Evolutionary conservation across 441 rosid species (phyloP).

Genomic region (Croton setiger): DNA sequence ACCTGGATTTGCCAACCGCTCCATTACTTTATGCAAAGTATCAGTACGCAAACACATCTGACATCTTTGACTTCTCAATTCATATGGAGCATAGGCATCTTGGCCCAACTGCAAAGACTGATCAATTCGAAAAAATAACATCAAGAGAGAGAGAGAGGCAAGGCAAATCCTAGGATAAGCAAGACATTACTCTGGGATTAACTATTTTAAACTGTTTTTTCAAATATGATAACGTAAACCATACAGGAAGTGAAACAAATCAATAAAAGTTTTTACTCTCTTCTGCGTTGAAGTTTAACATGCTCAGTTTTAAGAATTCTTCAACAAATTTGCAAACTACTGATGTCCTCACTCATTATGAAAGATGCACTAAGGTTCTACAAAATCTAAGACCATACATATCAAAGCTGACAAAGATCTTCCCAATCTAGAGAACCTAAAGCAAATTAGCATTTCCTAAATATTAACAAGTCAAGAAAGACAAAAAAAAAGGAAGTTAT

Average conservation of each 20-base stretch:
- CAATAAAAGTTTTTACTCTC: not conserved
- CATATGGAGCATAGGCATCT: slow-evolving; percentile 56
- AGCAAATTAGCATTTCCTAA: not conserved
- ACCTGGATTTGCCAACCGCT: slow-evolving; percentile 81
- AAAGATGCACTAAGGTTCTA: not conserved
- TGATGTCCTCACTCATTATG: not conserved
- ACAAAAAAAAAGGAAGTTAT: not conserved
- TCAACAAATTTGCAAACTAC: not conserved
- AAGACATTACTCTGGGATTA: not conserved
- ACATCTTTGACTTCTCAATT: slow-evolving; percentile 66
- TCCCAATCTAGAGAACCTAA: not conserved
- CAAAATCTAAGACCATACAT: not conserved
- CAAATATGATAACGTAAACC: not conserved
- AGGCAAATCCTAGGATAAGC: not conserved
- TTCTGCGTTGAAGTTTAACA: no score
- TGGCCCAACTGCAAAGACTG: slow-evolving; percentile 95
- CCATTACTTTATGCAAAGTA: slow-evolving; percentile 59
- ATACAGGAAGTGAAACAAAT: not conserved
- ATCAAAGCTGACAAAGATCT: not conserved
- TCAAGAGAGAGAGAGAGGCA: not conserved
- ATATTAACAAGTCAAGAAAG: not conserved
- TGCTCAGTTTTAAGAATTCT: not conserved
- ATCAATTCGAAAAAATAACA: slow-evolving; percentile 9
- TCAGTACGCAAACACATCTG: slow-evolving; percentile 68
- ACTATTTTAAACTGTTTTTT: slow-evolving; percentile 7